Evolutionary conservation across 345 rosid species (phyloP), one percentile per base, ranked within the genome.

Genomic region (Hibiscus tridactylites): DNA sequence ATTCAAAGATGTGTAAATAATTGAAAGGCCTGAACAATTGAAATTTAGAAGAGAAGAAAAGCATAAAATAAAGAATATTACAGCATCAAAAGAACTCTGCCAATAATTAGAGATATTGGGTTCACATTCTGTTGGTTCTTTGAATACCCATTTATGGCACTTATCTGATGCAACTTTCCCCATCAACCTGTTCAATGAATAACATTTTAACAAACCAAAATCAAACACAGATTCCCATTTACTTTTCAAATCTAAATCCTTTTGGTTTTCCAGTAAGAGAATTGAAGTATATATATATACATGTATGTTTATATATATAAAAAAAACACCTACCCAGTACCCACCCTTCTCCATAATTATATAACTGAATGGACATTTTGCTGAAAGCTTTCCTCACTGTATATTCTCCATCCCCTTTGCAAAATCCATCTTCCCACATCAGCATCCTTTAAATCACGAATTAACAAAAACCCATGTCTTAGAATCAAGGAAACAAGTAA

Each of bases 281-380:
- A 44, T 9, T 10, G 3, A 44, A 44, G 12, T 44, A 3, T 44
- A 1, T 39, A 8, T 7, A 1, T 39, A 1, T 39, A 39, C 7
- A 39, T 39, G 7, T 39, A 3, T 37, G 42, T 37, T 37, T 37
- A 37, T 37, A 37, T 15, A 58, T 75, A 31, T 31, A 31, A 31
- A 21, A 44, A 81, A 47, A 82, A 50, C 87, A 91, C 97, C 92
- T 89, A 90, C 99, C 97, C 80, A 94, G 84, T 83, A 95, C 99
- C 99, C 97, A 95, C 99, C 99, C 99, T 95, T 95, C 99, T 95
- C 99, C 97, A 88, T 95, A 95, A 85, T 95, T 95, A 87, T 95
- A 95, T 80, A 95, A 81, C 86, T 95, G 99, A 80, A 95, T 95
- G 72, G 99, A 92, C 97, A 95, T 92, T 85, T 92, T 95, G 99